Conservation (phyloP, 1,284 basidiomycete genomes). For the Cryptococcus sp. region DNA sequence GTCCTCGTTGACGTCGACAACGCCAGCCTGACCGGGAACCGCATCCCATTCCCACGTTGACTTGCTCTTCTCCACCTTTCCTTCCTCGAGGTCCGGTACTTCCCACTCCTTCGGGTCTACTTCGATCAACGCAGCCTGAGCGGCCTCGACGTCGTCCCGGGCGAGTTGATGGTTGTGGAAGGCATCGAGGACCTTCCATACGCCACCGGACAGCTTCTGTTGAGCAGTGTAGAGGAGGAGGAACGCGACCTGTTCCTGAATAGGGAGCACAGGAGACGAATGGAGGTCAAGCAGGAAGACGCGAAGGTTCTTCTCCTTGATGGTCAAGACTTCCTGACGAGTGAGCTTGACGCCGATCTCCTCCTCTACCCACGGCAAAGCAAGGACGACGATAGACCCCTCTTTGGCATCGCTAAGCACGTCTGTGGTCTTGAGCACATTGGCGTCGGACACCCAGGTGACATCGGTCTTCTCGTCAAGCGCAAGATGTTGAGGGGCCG, state of each 20-base stretch:
- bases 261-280: constrained; percentile 37
- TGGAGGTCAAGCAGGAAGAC: constrained; percentile 52
- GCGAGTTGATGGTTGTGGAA: constrained; percentile 49
- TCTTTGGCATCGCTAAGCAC: constrained; percentile 43
- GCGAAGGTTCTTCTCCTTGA: constrained; percentile 51
- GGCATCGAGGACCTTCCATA: constrained; percentile 51
- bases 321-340: constrained; percentile 44
- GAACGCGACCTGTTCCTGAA: constrained; percentile 53
- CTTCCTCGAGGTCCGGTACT: constrained; percentile 45
- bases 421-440: constrained; percentile 50
- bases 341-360: constrained; percentile 50
- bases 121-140: constrained; percentile 48
- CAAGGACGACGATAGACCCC: constrained; percentile 50
- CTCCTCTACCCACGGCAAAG: constrained; percentile 52
- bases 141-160: constrained; percentile 50
- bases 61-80: constrained; percentile 46
- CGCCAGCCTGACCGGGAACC: constrained; percentile 42
- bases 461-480: constrained; percentile 38
- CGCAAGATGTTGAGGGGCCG: constrained; percentile 21
- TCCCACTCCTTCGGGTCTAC: constrained; percentile 38
- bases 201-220: constrained; percentile 40
- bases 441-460: constrained; percentile 52
- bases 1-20: constrained; percentile 44
- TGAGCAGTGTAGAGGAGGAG: constrained; percentile 53
- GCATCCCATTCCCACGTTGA: constrained; percentile 51